Evolutionary conservation across 257 asterid species (phyloP).

Genomic region (Dorcoceras hygrometricum): DNA sequence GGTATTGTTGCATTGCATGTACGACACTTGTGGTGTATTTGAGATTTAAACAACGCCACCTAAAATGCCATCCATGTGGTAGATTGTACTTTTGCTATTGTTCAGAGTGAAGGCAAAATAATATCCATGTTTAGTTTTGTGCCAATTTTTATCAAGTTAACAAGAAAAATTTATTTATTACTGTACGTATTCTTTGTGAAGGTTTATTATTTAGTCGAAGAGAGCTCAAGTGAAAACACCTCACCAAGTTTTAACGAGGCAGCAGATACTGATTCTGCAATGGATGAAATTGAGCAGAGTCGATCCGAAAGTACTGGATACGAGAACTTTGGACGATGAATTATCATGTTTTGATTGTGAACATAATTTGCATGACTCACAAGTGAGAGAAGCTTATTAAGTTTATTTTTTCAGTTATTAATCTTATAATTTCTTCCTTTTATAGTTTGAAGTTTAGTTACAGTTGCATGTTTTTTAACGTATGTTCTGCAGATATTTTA

Average conservation of each 20-base stretch:
- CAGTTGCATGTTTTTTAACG: background rate
- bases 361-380: background rate
- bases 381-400: no score
- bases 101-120: no score
- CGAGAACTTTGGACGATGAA: background rate
- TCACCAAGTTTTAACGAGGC: slow-evolving; percentile 13
- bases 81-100: no score
- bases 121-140: no score
- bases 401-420: no score
- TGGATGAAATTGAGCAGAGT: slow-evolving; percentile 1
- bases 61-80: no score
- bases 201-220: slow-evolving; percentile 81
- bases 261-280: slow-evolving; percentile 3
- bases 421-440: background rate
- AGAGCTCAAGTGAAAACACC: slow-evolving; percentile 23
- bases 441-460: background rate
- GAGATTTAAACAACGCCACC: no score
- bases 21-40: no score
- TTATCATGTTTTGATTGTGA: background rate
- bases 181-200: slow-evolving; percentile 33
- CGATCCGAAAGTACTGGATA: background rate
- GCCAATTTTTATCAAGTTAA: no score
- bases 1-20: no score
- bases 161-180: no score
- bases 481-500: background rate